phyloP scores from a whole-genome alignment of 345 rosid genomes.

The Theobroma cacao region DNA sequence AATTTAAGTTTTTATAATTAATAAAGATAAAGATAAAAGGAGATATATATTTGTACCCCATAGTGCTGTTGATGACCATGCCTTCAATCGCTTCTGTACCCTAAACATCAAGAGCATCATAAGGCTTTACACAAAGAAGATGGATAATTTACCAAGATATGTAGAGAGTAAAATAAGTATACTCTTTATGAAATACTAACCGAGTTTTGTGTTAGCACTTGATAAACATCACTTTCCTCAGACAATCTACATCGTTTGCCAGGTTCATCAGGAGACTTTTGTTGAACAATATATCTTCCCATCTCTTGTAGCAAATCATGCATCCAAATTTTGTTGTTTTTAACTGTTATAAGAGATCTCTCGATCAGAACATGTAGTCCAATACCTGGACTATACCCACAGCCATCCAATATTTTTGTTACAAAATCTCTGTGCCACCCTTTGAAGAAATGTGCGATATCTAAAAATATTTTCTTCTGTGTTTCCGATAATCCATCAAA shows the following conservation, averaged over 20 bases:
- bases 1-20: too few relatives aligned
- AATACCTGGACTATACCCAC: conserved; percentile 25
- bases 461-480: conserved; percentile 34
- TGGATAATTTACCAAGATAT: too few relatives aligned
- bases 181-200: conserved; percentile 11
- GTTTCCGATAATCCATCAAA: conserved; percentile 34
- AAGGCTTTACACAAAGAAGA: conserved; percentile 24
- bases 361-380: conserved; percentile 29
- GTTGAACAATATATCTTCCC: conserved; percentile 27
- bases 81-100: conserved; percentile 28
- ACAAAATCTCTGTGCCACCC: conserved; percentile 20
- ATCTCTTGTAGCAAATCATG: conserved; percentile 33
- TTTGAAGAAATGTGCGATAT: conserved; percentile 29
- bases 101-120: too few relatives aligned
- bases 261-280: conserved; percentile 21
- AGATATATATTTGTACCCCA: background rate
- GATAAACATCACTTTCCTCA: conserved; percentile 18
- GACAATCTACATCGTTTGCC: conserved; percentile 26
- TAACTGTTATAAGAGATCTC: conserved; percentile 26
- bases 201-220: conserved; percentile 20
- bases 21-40: too few relatives aligned
- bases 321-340: conserved; percentile 9
- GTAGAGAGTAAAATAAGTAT: too few relatives aligned
- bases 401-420: conserved; percentile 21
- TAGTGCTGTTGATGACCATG: conserved; percentile 10